Conservation (phyloP, 768 basidiomycete genomes). For the Boletus rubropictus region DNA sequence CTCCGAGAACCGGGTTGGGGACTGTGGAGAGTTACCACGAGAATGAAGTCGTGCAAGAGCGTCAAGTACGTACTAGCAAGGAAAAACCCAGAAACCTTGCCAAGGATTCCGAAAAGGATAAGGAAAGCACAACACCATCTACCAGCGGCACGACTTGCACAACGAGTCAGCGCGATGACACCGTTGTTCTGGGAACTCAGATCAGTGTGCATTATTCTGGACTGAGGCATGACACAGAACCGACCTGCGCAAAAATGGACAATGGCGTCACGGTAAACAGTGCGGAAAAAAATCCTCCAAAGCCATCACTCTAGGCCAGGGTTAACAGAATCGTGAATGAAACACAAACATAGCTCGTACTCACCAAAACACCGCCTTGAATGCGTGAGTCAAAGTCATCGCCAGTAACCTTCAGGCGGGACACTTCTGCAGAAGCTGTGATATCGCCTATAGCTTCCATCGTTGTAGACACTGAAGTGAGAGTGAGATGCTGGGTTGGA, state of each 20-base stretch:
- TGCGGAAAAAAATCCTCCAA: constrained; percentile 74
- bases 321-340: background rate
- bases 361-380: constrained; percentile 72
- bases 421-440: constrained; percentile 79
- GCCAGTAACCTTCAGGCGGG: constrained; percentile 66
- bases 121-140: constrained; percentile 77
- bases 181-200: constrained; percentile 57
- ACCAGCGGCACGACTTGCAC: constrained; percentile 74
- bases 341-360: constrained; percentile 7
- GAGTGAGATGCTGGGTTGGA: constrained; percentile 2
- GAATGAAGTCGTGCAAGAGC: background rate
- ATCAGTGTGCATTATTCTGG: background rate
- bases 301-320: constrained; percentile 55
- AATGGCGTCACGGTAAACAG: constrained; percentile 78
- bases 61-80: constrained; percentile 51
- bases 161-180: constrained; percentile 78
- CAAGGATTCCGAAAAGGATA: constrained; percentile 73
- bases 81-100: constrained; percentile 80
- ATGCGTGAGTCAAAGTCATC: constrained; percentile 75
- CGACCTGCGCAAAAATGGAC: constrained; percentile 67
- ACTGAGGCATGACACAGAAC: background rate
- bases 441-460: constrained; percentile 88
- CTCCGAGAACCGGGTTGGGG: constrained; percentile 76
- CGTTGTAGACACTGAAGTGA: constrained; percentile 51
- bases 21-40: constrained; percentile 32